Percentiles rank a stretch among this genome's conserved stretches.
Evolutionary conservation across 768 basidiomycete species (phyloP).

Genomic region (Termitomyces sp.): DNA sequence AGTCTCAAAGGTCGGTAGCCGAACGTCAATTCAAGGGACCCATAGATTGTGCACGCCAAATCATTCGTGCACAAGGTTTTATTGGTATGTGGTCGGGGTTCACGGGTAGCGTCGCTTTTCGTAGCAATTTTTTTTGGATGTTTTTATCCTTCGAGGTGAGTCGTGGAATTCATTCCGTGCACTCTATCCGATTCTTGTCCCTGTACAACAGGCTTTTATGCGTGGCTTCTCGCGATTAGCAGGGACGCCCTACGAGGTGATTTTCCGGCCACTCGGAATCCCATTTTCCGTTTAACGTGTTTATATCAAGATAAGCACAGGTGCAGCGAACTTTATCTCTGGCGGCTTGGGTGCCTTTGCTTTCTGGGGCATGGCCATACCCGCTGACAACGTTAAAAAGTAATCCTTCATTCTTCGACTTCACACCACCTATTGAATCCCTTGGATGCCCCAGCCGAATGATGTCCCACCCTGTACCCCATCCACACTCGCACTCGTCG

Average conservation of each 20-base stretch:
- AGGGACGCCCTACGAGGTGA: conserved; percentile 61
- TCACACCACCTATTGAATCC: conserved; percentile 10
- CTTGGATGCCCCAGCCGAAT: conserved; percentile 45
- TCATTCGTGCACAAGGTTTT: conserved; percentile 58
- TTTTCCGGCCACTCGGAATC: conserved; percentile 4
- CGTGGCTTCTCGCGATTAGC: conserved; percentile 50
- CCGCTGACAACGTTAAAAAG: conserved; percentile 85
- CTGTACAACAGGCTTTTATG: conserved; percentile 48
- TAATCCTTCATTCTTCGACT: conserved; percentile 24
- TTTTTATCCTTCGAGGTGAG: conserved; percentile 66
- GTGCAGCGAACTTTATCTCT: conserved; percentile 59
- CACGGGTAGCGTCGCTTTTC: conserved; percentile 66
- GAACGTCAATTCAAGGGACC: conserved; percentile 63
- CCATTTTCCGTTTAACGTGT: background rate
- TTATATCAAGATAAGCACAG: conserved; percentile 49
- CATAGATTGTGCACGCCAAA: conserved; percentile 63
- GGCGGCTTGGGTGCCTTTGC: conserved; percentile 61
- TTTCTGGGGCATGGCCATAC: conserved; percentile 69
- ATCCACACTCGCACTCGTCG: conserved; percentile 33
- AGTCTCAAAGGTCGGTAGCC: conserved; percentile 45
- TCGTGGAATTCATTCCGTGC: background rate
- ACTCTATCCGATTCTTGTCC: conserved; percentile 16
- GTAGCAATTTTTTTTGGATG: conserved; percentile 78
- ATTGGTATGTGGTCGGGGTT: conserved; percentile 74
- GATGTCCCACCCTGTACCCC: conserved; percentile 56